Percentiles rank a stretch among this genome's conserved stretches.
Evolutionary conservation across 164 flowering plant genomes (phyloP).

Genomic region (Liquidambar formosana): DNA sequence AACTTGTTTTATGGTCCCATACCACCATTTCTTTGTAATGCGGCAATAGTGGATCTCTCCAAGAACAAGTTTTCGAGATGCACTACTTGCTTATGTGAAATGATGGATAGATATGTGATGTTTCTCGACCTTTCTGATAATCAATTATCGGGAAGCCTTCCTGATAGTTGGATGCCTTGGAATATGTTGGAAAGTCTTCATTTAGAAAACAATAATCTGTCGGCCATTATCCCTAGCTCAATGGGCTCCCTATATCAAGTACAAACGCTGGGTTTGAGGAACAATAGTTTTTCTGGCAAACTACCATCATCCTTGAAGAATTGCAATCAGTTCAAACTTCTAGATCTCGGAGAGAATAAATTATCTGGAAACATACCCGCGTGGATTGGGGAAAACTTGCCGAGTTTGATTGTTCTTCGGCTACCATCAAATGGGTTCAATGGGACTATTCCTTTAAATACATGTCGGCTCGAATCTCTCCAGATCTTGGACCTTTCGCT

Average conservation of each 20-base stretch:
- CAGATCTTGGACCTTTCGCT: too few species aligned
- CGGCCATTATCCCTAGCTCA: conserved; percentile 20
- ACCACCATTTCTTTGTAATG: too few species aligned
- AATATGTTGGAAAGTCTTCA: too few species aligned
- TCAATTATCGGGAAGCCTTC: too few species aligned
- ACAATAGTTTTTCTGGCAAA: conserved; percentile 7
- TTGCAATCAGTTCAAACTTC: conserved; percentile 7
- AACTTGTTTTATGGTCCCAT: too few species aligned
- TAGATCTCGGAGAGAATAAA: conserved; percentile 34
- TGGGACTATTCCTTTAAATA: conserved; percentile 7
- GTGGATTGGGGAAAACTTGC: conserved; percentile 16
- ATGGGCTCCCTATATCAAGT: neutral
- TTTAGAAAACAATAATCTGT: conserved; percentile 16
- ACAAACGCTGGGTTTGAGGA: neutral
- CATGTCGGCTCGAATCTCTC: neutral
- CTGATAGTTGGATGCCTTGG: too few species aligned
- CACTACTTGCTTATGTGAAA: too few species aligned
- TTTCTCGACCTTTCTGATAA: too few species aligned
- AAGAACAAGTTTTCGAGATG: too few species aligned
- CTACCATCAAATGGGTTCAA: conserved; percentile 15
- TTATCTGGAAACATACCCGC: conserved; percentile 37
- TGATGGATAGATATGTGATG: too few species aligned
- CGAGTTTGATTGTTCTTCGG: neutral
- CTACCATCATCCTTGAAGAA: conserved; percentile 15
- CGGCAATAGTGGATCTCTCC: too few species aligned